phyloP scores from a whole-genome alignment of 805 yeast species.

The Starmera quercuum region DNA sequence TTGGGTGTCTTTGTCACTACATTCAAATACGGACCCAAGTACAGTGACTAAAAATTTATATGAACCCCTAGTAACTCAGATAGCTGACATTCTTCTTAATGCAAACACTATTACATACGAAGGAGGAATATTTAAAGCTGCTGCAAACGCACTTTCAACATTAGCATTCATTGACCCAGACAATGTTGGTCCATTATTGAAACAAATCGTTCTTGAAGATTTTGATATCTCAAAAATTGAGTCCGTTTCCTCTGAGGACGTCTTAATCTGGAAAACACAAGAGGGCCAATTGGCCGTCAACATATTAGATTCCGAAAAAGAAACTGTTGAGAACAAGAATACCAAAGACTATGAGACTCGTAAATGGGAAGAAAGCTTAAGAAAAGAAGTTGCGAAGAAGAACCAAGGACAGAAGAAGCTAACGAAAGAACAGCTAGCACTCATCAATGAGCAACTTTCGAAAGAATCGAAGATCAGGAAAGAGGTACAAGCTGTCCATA shows the following conservation, averaged over 20 bases:
- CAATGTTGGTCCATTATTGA: constrained; percentile 43
- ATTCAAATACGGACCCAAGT: constrained; percentile 60
- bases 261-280: constrained; percentile 57
- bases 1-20: constrained; percentile 74
- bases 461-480: constrained; percentile 54
- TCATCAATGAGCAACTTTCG: constrained; percentile 53
- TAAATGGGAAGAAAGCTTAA: constrained; percentile 84
- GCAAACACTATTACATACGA: constrained; percentile 14
- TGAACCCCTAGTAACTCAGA: constrained; percentile 12
- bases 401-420: constrained; percentile 43
- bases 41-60: constrained; percentile 32
- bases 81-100: constrained; percentile 13
- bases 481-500: constrained; percentile 31
- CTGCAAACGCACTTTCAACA: constrained; percentile 39
- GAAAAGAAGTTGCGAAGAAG: constrained; percentile 64
- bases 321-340: constrained; percentile 52
- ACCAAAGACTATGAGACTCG: constrained; percentile 77
- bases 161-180: constrained; percentile 55
- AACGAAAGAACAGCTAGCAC: constrained; percentile 67
- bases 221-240: constrained; percentile 25
- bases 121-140: constrained; percentile 41
- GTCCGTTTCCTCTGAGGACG: constrained; percentile 38
- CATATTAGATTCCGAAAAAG: constrained; percentile 41
- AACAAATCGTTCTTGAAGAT: constrained; percentile 33
- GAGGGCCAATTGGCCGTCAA: constrained; percentile 69